A percentile compares a stretch with the other conserved stretches of the same genome.
These are phyloP conservation scores for Talaromyces sp. DNA, from an alignment of 2,329 filamentous ascomycete species.

Conservation along the genomic window DNA sequence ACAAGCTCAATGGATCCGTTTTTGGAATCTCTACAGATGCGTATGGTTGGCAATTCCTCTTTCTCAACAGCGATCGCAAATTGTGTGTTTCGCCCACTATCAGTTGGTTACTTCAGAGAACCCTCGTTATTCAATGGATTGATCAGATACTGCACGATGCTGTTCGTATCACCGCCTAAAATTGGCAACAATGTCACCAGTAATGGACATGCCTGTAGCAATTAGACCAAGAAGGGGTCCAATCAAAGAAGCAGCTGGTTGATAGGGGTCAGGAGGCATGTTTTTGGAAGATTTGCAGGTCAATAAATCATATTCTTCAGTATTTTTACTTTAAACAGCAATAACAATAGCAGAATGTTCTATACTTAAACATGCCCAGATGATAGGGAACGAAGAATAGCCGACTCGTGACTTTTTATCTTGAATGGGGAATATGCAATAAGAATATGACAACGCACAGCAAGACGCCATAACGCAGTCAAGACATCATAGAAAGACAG, in stretches of 20 bases:
- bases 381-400: background rate
- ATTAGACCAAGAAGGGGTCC: no score
- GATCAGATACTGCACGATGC: background rate
- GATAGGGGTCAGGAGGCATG: no score
- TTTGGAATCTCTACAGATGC: background rate
- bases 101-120: background rate
- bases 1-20: background rate
- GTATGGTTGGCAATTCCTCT: background rate
- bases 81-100: background rate
- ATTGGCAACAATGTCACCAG: background rate
- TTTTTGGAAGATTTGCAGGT: background rate
- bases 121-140: background rate
- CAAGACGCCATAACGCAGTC: background rate
- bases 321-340: background rate
- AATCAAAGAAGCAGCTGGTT: no score
- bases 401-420: background rate
- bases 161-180: background rate
- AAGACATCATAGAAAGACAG: background rate
- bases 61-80: background rate
- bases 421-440: slow-evolving; percentile 3
- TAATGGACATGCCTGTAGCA: background rate
- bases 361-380: background rate
- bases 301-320: background rate
- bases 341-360: background rate
- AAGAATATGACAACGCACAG: background rate